Percentiles rank a stretch among this genome's conserved stretches.
Evolutionary conservation across 805 yeast species (phyloP).

Genomic region (Pichia membranifaciens): DNA sequence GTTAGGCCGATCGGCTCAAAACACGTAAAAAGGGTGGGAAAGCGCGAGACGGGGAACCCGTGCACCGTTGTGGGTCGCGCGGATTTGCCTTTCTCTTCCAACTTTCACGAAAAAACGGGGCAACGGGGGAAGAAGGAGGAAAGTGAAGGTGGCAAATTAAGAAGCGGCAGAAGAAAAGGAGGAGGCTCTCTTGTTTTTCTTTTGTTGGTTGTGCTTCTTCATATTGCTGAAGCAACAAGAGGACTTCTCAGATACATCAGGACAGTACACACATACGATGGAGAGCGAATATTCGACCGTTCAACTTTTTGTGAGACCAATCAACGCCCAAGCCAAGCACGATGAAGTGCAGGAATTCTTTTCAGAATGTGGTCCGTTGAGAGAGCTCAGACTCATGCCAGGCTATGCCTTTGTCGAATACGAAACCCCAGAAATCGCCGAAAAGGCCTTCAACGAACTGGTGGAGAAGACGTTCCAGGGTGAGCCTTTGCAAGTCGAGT

Average conservation of each 20-base stretch:
- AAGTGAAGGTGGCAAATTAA: background rate
- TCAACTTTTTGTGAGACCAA: constrained; percentile 35
- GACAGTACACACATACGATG: no score
- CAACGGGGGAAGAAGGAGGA: background rate
- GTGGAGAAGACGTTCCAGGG: constrained; percentile 44
- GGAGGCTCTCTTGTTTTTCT: no score
- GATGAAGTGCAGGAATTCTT: constrained; percentile 66
- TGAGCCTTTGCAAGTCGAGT: constrained; percentile 45
- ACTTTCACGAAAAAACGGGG: no score
- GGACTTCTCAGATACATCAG: no score
- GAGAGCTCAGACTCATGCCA: constrained; percentile 64
- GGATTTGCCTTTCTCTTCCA: no score
- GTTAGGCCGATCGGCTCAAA: no score
- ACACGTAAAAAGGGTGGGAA: no score
- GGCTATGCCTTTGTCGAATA: constrained; percentile 91
- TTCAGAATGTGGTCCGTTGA: constrained; percentile 57
- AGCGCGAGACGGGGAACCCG: no score
- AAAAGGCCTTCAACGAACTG: constrained; percentile 43
- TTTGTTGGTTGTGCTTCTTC: no score
- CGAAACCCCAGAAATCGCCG: constrained; percentile 53
- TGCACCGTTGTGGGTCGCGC: no score
- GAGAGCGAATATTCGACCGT: constrained; percentile 29
- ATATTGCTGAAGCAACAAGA: no score
- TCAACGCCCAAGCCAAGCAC: constrained; percentile 31
- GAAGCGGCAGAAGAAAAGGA: no score